These are phyloP conservation scores for Chytridiales sp. DNA, from an alignment of 371 early-diverging fungal species.

Conservation along the genomic window DNA sequence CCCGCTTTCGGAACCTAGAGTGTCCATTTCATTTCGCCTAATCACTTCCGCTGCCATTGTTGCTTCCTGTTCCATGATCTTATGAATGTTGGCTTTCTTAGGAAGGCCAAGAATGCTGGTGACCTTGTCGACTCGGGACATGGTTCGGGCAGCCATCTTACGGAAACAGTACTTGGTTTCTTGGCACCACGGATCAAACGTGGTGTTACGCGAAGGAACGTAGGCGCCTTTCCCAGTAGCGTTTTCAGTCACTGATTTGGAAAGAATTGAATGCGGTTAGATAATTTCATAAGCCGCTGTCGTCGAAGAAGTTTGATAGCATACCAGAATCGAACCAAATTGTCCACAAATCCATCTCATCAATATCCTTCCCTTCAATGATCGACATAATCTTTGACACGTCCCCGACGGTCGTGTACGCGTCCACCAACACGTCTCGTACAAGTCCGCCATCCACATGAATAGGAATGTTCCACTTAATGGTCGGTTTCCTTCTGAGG, in stretches of 20 bases:
- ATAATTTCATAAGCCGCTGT: too few species aligned
- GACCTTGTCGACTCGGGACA: neutral
- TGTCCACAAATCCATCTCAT: slow-evolving; percentile 21
- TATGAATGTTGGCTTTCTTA: neutral
- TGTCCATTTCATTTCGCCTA: too few species aligned
- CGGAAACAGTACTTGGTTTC: slow-evolving; percentile 9
- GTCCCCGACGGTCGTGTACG: slow-evolving; percentile 25
- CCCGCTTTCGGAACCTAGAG: too few species aligned
- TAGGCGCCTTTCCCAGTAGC: neutral
- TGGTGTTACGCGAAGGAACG: neutral
- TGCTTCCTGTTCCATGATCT: neutral
- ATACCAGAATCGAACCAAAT: neutral
- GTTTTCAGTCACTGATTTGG: neutral
- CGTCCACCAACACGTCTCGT: slow-evolving; percentile 28
- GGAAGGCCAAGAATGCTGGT: slow-evolving; percentile 5
- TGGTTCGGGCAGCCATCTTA: neutral
- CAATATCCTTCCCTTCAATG: slow-evolving; percentile 12
- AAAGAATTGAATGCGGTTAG: too few species aligned
- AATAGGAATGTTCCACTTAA: slow-evolving; percentile 32
- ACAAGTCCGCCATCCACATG: slow-evolving; percentile 7
- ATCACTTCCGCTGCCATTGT: too few species aligned
- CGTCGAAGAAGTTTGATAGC: slow-evolving; percentile 27
- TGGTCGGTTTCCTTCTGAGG: slow-evolving; percentile 22
- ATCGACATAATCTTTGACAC: slow-evolving; percentile 18
- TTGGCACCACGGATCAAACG: slow-evolving; percentile 13